Conservation (phyloP, 2,329 filamentous ascomycete species). For the Tolypocladium amazonense region DNA sequence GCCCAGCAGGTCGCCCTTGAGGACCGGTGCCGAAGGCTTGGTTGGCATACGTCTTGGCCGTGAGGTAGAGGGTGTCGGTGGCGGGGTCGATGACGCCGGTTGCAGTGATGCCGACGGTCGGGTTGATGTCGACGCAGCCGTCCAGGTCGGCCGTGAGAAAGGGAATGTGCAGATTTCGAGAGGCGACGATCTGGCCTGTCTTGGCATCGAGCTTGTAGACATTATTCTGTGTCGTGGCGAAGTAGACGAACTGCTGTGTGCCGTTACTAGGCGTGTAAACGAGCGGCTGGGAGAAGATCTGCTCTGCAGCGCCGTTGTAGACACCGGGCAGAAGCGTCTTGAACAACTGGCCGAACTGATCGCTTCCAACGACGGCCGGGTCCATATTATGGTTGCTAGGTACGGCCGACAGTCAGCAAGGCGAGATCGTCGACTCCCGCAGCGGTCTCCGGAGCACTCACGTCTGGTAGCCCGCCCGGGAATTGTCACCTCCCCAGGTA, state of each 20-base stretch:
- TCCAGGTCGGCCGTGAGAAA: conserved; percentile 37
- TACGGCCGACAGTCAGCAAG: neutral
- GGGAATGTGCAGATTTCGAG: conserved; percentile 35
- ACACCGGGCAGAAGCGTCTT: conserved; percentile 38
- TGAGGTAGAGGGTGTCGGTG: conserved; percentile 33
- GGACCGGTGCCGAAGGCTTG: conserved; percentile 16
- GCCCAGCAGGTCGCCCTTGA: conserved; percentile 21
- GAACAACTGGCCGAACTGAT: conserved; percentile 46
- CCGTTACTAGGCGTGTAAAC: conserved; percentile 36
- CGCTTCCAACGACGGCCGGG: conserved; percentile 42
- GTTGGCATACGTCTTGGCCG: conserved; percentile 29
- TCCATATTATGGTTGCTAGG: conserved; percentile 51
- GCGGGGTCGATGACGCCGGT: conserved; percentile 34
- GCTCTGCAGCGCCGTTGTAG: conserved; percentile 37
- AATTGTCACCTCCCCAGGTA: conserved; percentile 49
- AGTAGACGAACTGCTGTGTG: conserved; percentile 40
- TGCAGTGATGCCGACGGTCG: conserved; percentile 33
- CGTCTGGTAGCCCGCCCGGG: conserved; percentile 41
- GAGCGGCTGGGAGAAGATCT: conserved; percentile 40
- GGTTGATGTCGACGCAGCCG: conserved; percentile 36
- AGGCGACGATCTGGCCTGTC: conserved; percentile 38
- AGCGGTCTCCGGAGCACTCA: conserved; percentile 16
- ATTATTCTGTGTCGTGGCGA: conserved; percentile 48
- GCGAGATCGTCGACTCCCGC: neutral
- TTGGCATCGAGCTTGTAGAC: conserved; percentile 45